Base-by-base conservation (phyloP, 73 alveolate species). In the Halteria grandinella region DNA sequence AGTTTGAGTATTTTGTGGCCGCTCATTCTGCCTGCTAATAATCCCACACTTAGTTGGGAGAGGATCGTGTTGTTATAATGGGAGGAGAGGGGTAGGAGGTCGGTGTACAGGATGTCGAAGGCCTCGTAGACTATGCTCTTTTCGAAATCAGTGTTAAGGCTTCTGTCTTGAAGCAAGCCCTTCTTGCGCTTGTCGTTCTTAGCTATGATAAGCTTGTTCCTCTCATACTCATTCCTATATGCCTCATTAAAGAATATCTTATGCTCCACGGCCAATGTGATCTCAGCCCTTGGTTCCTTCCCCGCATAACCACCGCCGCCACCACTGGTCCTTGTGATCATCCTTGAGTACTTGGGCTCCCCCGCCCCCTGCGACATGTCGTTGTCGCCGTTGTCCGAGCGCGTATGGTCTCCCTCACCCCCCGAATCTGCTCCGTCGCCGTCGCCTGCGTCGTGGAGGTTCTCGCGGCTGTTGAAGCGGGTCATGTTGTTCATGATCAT, bases 151-250 rank as follows among this genome's bases (percentile, higher is more conserved):
- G 80, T 66, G 34, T 52, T 32, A 24, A 66, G 7, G 15, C 17
- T 11, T 37, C 47, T 66, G 39, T 66, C 80, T 66, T 66, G 39
- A 7, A 44, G 54, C 45, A 66, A 25, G 1, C 66, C 66, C 15
- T 66, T 66, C 66, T 66, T 66, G 32, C 66, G 43, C 55, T 66
- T 66, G 47, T 66, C 80, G 31, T 66, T 63, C 43, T 66, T 66
- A 25, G 63, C 50, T 23, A 66, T 28, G 14, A 66, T 66, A 2
- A 43, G 10, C 29, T 25, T 66, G 21, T 66, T 66, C 6, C 53
- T 41, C 24, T 66, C 80, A 66, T 44, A 66, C 14, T 44, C 80
- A 14, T 24, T 45, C 17, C 58, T 41, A 45, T 41, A 44, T 3
- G 29, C 12, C 50, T 66, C 80, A n/a, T 66, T 66, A 33, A 66